Evolutionary conservation across 2,329 filamentous ascomycete species (phyloP), one percentile per base, ranked within the genome.

Genomic region (Sclerotinia sclerotiorum): DNA sequence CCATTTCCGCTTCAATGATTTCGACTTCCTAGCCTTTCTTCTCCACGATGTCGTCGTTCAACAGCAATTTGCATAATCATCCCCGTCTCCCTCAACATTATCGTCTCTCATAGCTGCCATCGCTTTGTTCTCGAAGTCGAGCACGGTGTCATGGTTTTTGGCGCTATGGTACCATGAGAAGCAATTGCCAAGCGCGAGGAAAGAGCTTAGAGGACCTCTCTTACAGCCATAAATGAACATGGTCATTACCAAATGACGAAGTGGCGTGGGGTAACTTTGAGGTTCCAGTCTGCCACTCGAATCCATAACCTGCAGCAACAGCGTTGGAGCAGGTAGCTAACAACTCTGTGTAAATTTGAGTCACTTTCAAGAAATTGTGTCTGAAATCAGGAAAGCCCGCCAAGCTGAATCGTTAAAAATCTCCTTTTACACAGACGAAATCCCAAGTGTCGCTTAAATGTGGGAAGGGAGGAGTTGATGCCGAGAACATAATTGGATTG

Each of bases 211-310:
- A 13, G 60, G 7, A 51, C n/a, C 11, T 63, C 19, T 51, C 60
- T 63, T 52, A 52, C 21, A 39, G 21, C 46, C 60, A 52, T 39
- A 27, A 63, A 27, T 63, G 60, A 39, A 51, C 32, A 51, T 54
- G 46, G 15, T 52, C 32, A 15, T 51, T 42, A 15, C 44, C 55
- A 51, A 32, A 67, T 21, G 44, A 32, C n/a, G 32, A 49, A 60
- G 58, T 57, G 29, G n/a, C 8, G 29, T n/a, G n/a, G 21, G 42
- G 4, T 19, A 24, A 39, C 15, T 48, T 17, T 35, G 24, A 24
- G 6, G 21, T 48, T 48, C 54, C 51, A 24, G 42, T 60, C 32
- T 67, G 64, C 64, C 32, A 44, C 32, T 60, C 54, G 15, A 67
- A 29, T n/a, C n/a, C 32, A 42, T 66, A 49, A 19, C 42, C 64